phyloP scores from a whole-genome alignment of 805 yeast species.

The Starmerella tilneyi region DNA sequence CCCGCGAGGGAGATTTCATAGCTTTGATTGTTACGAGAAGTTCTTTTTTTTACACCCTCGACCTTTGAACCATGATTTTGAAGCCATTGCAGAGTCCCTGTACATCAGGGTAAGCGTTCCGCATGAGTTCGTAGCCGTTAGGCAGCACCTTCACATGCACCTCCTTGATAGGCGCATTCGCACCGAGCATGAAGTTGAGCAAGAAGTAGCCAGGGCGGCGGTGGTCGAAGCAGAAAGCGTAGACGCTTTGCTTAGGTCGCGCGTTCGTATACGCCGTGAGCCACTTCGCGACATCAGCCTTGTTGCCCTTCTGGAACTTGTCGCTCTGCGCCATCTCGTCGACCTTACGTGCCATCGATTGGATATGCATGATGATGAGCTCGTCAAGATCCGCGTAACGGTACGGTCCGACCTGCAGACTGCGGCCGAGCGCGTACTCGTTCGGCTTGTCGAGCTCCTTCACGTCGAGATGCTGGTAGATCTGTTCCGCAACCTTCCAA shows the following conservation, averaged over 20 bases:
- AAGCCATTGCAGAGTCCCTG: conserved; percentile 86
- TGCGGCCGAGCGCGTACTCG: conserved; percentile 50
- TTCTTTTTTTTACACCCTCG: conserved; percentile 10
- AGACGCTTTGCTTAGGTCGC: conserved; percentile 79
- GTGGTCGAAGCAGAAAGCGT: conserved; percentile 83
- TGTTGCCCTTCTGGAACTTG: conserved; percentile 73
- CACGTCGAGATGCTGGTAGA: conserved; percentile 86
- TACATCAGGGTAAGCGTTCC: conserved; percentile 81
- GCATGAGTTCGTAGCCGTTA: conserved; percentile 70
- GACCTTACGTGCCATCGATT: conserved; percentile 69
- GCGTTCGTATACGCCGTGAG: conserved; percentile 82
- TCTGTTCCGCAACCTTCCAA: conserved; percentile 87
- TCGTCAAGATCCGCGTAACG: conserved; percentile 85
- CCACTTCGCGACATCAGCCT: conserved; percentile 74
- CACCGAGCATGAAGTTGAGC: conserved; percentile 69
- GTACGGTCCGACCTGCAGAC: conserved; percentile 54
- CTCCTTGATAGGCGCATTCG: conserved; percentile 42
- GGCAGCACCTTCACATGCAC: conserved; percentile 91
- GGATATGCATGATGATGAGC: conserved; percentile 75
- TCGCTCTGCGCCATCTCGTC: conserved; percentile 79
- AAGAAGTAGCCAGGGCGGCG: conserved; percentile 90
- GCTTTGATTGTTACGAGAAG: too few species aligned
- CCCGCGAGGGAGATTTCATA: too few species aligned
- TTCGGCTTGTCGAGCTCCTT: conserved; percentile 60
- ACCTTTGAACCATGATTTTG: conserved; percentile 43